Evolutionary conservation across 2,329 filamentous ascomycete genomes (phyloP).

Genomic region (Ophiostoma tasmaniense): DNA sequence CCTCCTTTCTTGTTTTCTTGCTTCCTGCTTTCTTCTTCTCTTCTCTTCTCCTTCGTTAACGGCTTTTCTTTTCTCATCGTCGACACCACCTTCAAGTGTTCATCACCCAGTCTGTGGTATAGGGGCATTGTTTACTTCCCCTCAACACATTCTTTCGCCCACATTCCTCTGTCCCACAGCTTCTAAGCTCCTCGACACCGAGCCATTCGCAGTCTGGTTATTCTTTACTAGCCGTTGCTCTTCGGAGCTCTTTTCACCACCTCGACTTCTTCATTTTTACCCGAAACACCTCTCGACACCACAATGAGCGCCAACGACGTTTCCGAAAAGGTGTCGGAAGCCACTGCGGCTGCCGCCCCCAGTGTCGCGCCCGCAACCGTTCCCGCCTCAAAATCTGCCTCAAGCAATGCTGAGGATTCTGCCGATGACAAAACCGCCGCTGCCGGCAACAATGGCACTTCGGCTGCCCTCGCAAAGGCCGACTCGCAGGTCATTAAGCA

Average conservation of each 20-base stretch:
- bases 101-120: neutral
- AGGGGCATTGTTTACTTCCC: neutral
- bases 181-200: neutral
- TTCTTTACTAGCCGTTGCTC: neutral
- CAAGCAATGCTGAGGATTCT: conserved; percentile 32
- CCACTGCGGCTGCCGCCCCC: neutral
- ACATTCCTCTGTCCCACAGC: neutral
- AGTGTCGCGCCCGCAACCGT: conserved; percentile 16
- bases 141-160: neutral
- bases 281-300: neutral
- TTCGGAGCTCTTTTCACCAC: neutral
- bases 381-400: conserved; percentile 24
- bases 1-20: neutral
- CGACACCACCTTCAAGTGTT: neutral
- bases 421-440: conserved; percentile 4
- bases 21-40: neutral
- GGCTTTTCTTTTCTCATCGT: neutral
- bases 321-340: conserved; percentile 19
- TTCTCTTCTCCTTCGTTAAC: neutral
- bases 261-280: neutral
- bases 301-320: conserved; percentile 15
- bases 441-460: neutral
- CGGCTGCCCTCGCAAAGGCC: conserved; percentile 31
- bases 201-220: neutral
- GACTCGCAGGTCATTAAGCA: conserved; percentile 35